Conservation (phyloP, 257 asterid genomes). For the Solanum clarkiae region DNA sequence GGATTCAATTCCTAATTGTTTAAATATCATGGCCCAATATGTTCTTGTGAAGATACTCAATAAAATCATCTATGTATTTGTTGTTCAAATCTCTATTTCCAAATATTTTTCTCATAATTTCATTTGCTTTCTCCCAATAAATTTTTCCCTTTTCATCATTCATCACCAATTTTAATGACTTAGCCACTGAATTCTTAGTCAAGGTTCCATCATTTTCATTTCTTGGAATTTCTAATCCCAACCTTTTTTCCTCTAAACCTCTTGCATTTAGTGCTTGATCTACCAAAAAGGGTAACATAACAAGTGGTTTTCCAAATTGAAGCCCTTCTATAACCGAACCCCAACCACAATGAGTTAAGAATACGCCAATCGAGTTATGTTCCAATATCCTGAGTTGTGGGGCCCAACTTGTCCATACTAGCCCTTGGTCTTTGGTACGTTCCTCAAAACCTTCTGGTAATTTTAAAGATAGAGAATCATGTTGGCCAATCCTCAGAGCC, state of each 20-base stretch:
- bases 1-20: neutral
- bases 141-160: slow-evolving; percentile 1
- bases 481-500: slow-evolving; percentile 10
- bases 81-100: slow-evolving; percentile 5
- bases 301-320: slow-evolving; percentile 8
- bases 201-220: slow-evolving; percentile 18
- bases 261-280: slow-evolving; percentile 27
- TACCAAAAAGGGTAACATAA: slow-evolving; percentile 18
- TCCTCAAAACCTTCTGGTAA: slow-evolving; percentile 17
- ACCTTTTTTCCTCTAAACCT: slow-evolving; percentile 9
- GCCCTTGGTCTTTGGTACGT: neutral
- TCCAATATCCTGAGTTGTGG: slow-evolving; percentile 14
- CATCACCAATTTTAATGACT: slow-evolving; percentile 15
- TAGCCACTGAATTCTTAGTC: slow-evolving; percentile 7
- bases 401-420: slow-evolving; percentile 21
- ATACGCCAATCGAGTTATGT: slow-evolving; percentile 14
- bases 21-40: neutral
- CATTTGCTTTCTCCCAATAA: slow-evolving; percentile 5
- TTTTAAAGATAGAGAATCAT: neutral
- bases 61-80: slow-evolving; percentile 4
- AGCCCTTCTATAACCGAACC: slow-evolving; percentile 19
- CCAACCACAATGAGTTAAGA: slow-evolving; percentile 5
- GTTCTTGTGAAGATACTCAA: neutral
- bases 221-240: slow-evolving; percentile 18
- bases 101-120: neutral